These are phyloP conservation scores for Penicillium sp. DNA, from an alignment of 2,329 filamentous ascomycete species.

Conservation along the genomic window DNA sequence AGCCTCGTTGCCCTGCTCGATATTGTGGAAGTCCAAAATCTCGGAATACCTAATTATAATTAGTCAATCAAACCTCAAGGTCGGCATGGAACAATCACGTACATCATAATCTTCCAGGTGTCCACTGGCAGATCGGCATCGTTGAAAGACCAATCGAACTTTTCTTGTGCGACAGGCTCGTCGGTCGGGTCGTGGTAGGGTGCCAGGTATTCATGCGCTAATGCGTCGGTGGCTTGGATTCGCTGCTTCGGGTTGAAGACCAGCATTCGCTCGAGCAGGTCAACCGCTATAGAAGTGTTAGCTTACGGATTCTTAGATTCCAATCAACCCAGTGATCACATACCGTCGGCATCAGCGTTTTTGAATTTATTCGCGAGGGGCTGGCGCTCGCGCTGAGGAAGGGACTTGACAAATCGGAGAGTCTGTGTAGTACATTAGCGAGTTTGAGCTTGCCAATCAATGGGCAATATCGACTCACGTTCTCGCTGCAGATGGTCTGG, in stretches of 20 bases:
- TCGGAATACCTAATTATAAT: constrained; percentile 83
- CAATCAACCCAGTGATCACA: constrained; percentile 28
- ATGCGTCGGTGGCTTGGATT: constrained; percentile 80
- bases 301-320: not conserved
- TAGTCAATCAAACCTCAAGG: constrained; percentile 2
- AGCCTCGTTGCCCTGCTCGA: constrained; percentile 58
- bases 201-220: constrained; percentile 89
- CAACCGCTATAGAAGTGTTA: constrained; percentile 65
- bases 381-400: constrained; percentile 91
- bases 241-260: constrained; percentile 98
- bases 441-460: not conserved
- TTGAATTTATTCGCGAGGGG: constrained; percentile 87
- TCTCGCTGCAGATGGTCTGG: constrained; percentile 97
- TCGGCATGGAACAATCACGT: constrained; percentile 38
- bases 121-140: constrained; percentile 96
- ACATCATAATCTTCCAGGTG: constrained; percentile 99
- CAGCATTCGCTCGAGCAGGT: constrained; percentile 93
- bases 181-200: constrained; percentile 98
- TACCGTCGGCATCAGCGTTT: constrained; percentile 86
- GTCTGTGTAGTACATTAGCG: constrained; percentile 61
- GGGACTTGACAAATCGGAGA: constrained; percentile 92
- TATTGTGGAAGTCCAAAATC: constrained; percentile 97
- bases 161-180: constrained; percentile 92
- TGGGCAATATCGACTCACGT: constrained; percentile 59
- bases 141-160: constrained; percentile 99